phyloP scores from a whole-genome alignment of 352 stramenopile genomes.

The Globisporangium emineosum region DNA sequence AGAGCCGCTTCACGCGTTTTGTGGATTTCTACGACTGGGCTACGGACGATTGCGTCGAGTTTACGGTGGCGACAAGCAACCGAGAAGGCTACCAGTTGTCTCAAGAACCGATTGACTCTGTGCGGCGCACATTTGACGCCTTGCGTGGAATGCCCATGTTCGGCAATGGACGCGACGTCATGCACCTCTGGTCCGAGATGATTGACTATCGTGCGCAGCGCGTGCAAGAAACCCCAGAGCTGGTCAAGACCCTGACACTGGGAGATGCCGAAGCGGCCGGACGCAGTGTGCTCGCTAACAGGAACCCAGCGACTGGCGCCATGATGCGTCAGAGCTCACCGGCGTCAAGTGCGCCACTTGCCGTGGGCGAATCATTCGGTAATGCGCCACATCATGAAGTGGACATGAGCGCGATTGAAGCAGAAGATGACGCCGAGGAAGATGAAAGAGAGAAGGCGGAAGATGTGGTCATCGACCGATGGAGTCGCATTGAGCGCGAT shows the following conservation, averaged over 20 bases:
- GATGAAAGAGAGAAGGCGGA: conserved; percentile 18
- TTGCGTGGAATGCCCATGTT: conserved; percentile 56
- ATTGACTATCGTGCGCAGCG: conserved; percentile 63
- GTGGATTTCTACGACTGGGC: conserved; percentile 90
- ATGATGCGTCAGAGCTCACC: conserved; percentile 25
- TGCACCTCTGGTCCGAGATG: conserved; percentile 61
- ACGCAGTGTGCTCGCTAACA: conserved; percentile 29
- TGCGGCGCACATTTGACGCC: conserved; percentile 34
- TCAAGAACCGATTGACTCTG: conserved; percentile 17
- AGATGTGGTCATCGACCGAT: conserved; percentile 16
- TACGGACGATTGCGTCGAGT: conserved; percentile 71
- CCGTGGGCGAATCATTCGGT: conserved; percentile 9
- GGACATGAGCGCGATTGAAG: conserved; percentile 12
- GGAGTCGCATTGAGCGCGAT: conserved; percentile 29
- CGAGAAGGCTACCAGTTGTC: conserved; percentile 42
- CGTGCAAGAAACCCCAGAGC: conserved; percentile 36
- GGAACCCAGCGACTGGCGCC: conserved; percentile 33
- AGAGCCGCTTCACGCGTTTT: conserved; percentile 88
- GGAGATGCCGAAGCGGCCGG: conserved; percentile 41
- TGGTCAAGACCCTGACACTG: conserved; percentile 44
- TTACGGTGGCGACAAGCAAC: conserved; percentile 42
- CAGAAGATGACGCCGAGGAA: conserved; percentile 13
- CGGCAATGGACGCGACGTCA: conserved; percentile 73
- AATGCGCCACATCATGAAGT: neutral
- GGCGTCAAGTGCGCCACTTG: conserved; percentile 3